Evolutionary conservation across 1,284 basidiomycete species (phyloP).

Genomic region (Cryptococcus neoformans): DNA sequence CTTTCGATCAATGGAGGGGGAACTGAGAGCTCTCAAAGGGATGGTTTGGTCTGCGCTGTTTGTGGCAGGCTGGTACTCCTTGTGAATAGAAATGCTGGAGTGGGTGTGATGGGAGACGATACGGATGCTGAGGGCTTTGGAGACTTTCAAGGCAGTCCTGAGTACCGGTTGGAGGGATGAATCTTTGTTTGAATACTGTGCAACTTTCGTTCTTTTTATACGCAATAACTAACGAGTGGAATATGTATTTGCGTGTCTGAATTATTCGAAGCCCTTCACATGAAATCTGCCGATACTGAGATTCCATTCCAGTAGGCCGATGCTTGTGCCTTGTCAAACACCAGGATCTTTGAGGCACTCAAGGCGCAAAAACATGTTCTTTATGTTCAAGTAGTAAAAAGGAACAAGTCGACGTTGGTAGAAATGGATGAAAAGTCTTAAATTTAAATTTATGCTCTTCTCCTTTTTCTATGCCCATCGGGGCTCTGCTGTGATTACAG

Average conservation of each 20-base stretch:
- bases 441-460: too few relatives aligned
- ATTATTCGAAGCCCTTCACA: not conserved
- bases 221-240: not conserved
- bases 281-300: not conserved
- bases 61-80: conserved; percentile 8
- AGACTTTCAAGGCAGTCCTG: conserved; percentile 12
- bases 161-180: conserved; percentile 13
- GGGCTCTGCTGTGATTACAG: too few relatives aligned
- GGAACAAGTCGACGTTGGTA: too few relatives aligned
- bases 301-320: not conserved
- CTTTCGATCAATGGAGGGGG: conserved; percentile 8
- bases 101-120: conserved; percentile 4
- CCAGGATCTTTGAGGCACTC: not conserved
- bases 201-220: too few relatives aligned
- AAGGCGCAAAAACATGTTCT: not conserved
- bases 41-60: conserved; percentile 6
- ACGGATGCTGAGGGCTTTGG: conserved; percentile 1
- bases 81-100: conserved; percentile 10
- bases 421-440: too few relatives aligned
- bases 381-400: too few relatives aligned
- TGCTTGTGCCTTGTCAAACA: not conserved
- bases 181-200: not conserved
- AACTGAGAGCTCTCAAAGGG: too few relatives aligned
- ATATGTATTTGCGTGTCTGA: not conserved
- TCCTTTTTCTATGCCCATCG: too few relatives aligned